These are phyloP conservation scores for Phaeolepiota aurea DNA, from an alignment of 768 basidiomycete species.

Conservation along the genomic window DNA sequence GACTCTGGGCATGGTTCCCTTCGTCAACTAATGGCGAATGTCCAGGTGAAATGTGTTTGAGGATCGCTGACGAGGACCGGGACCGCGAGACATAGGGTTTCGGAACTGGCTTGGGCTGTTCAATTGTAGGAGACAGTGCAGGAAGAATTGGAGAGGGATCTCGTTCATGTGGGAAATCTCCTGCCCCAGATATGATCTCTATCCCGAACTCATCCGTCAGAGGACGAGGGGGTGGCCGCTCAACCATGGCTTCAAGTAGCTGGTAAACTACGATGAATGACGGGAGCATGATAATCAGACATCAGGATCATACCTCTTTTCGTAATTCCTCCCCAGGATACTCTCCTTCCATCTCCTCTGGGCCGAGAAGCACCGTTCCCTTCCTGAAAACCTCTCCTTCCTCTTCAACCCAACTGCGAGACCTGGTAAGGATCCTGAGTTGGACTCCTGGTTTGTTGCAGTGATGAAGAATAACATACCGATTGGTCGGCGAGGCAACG, in stretches of 20 bases:
- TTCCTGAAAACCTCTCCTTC: conserved; percentile 97
- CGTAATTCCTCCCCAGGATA: conserved; percentile 85
- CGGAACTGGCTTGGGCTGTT: conserved; percentile 34
- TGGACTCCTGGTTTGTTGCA: conserved; percentile 2
- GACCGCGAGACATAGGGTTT: conserved; percentile 55
- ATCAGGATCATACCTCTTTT: conserved; percentile 49
- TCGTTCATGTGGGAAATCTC: conserved; percentile 8
- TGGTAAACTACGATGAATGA: conserved; percentile 22
- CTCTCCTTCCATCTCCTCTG: conserved; percentile 85
- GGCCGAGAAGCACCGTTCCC: conserved; percentile 69
- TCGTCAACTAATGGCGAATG: conserved; percentile 8
- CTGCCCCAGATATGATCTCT: conserved; percentile 20
- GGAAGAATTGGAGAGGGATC: conserved; percentile 8
- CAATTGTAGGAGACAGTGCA: conserved; percentile 19
- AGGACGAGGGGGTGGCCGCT: conserved; percentile 72
- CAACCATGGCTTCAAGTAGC: conserved; percentile 82
- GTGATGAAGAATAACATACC: conserved; percentile 40
- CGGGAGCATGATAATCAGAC: neutral
- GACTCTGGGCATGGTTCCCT: conserved; percentile 8
- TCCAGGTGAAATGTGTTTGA: conserved; percentile 28
- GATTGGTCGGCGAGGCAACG: conserved; percentile 32
- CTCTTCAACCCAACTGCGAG: conserved; percentile 80
- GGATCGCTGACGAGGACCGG: conserved; percentile 38
- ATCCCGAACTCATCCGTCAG: conserved; percentile 54
- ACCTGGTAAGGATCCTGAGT: conserved; percentile 32